Evolutionary conservation across 1,284 basidiomycete species (phyloP), one percentile per base, ranked within the genome.

Genomic region (Puccinia brachypodii): DNA sequence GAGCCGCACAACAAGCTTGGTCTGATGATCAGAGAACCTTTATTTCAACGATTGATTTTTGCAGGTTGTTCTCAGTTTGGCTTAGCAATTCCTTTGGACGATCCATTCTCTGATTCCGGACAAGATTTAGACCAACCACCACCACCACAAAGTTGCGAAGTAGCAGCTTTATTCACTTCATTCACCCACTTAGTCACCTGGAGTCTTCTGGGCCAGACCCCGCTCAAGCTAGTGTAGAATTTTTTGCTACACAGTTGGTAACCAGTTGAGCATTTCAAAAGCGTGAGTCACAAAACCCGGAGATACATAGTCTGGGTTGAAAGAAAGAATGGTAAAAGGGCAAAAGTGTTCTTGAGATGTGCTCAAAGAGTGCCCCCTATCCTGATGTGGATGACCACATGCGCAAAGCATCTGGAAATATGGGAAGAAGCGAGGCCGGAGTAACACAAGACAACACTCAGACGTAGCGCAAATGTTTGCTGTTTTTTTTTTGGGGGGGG

Each of bases 131-230:
- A 60, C n/a, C 14, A 4, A 19, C 4, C 40, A 9, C 4, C n/a
- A 40, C 33, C 73, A 56, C 47, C 47, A 25, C 73, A 75, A 42
- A 22, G 25, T 36, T 75, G 38, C 36, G 38, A 42, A 42, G 47
- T 38, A 60, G 73, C 73, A 36, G 73, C 73, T 58, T 75, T 75
- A 28, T 40, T 75, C n/a, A 42, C 60, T 36, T 75, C 73, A 56
- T 75, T 75, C 53, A 58, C 73, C 42, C 50, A 75, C 13, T 40
- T 75, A n/a, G 58, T 75, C 36, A 75, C 53, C 14, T 75, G 73
- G 73, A 58, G 73, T 60, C 73, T 53, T 75, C 53, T 75, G 33
- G 73, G 73, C 22, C 73, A 75, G 58, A 60, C 73, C n/a, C n/a
- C 22, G 73, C 73, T 28, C 73, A 75, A 56, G 73, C 73, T 19